Evolutionary conservation across 108 stramenopile genomes (phyloP).

Genomic region (Conticribra guillardii): DNA sequence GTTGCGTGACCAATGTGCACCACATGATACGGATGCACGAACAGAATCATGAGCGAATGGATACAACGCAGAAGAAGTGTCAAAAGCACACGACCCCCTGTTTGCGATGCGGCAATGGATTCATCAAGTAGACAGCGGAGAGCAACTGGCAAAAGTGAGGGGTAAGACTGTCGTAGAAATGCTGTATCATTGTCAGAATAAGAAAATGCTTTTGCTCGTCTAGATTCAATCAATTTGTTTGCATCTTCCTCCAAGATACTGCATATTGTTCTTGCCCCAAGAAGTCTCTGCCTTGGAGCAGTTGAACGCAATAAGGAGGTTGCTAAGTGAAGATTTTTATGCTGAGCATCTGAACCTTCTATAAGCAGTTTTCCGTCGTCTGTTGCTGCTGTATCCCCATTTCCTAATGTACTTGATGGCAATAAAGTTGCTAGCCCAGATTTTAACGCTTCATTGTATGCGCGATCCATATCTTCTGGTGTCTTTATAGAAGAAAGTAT

Average conservation of each 20-base stretch:
- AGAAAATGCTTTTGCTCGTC: slow-evolving; percentile 18
- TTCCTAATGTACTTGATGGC: slow-evolving; percentile 26
- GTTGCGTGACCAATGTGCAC: slow-evolving; percentile 31
- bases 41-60: slow-evolving; percentile 57
- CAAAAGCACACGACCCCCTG: slow-evolving; percentile 54
- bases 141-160: slow-evolving; percentile 73
- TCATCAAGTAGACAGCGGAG: slow-evolving; percentile 83
- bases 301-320: slow-evolving; percentile 78
- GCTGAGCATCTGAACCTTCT: slow-evolving; percentile 2
- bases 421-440: slow-evolving; percentile 41
- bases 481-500: slow-evolving; percentile 69
- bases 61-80: slow-evolving; percentile 64
- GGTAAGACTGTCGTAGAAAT: slow-evolving; percentile 36
- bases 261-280: slow-evolving; percentile 63
- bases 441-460: slow-evolving; percentile 55
- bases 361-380: slow-evolving; percentile 6
- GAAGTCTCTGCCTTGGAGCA: slow-evolving; percentile 69
- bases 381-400: neutral
- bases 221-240: slow-evolving; percentile 15
- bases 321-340: slow-evolving; percentile 48
- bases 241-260: slow-evolving; percentile 42
- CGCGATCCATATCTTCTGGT: slow-evolving; percentile 78
- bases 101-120: slow-evolving; percentile 35
- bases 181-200: slow-evolving; percentile 15
- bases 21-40: slow-evolving; percentile 69